Conservation (phyloP, 2,329 filamentous ascomycete species). For the Apiospora hydei region DNA sequence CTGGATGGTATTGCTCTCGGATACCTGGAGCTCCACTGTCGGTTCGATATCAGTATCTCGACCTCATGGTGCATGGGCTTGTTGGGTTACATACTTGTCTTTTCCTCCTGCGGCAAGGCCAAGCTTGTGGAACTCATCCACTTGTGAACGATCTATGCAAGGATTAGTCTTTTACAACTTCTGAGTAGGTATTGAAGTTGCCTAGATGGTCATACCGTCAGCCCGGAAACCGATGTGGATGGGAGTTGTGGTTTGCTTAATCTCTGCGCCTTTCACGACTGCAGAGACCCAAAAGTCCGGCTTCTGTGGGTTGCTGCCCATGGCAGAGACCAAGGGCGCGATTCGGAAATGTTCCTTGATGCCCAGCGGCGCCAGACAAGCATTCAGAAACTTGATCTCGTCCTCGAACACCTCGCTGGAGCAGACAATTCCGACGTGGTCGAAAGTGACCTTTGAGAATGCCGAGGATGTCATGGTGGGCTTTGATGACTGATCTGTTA, state of each 20-base stretch:
- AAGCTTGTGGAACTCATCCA: constrained; percentile 23
- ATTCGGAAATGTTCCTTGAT: constrained; percentile 15
- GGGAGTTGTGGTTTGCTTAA: background rate
- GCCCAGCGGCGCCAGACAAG: constrained; percentile 17
- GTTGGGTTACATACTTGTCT: constrained; percentile 6
- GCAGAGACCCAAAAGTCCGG: constrained; percentile 15
- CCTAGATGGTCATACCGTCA: background rate
- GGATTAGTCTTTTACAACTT: background rate
- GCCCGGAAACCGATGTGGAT: constrained; percentile 18
- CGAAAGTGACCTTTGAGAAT: constrained; percentile 5
- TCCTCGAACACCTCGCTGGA: constrained; percentile 13
- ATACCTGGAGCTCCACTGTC: constrained; percentile 19
- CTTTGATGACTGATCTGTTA: background rate
- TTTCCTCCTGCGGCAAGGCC: constrained; percentile 5
- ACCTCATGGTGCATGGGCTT: too few species aligned
- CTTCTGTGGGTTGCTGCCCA: constrained; percentile 3
- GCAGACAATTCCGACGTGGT: constrained; percentile 3
- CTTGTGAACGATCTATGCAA: constrained; percentile 3
- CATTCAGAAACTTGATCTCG: constrained; percentile 19
- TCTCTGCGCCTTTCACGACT: background rate
- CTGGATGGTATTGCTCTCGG: constrained; percentile 16
- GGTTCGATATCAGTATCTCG: background rate
- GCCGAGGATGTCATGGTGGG: background rate
- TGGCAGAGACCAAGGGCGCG: constrained; percentile 9
- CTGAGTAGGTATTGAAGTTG: background rate